Conservation (phyloP, 129 eudicot species). For the Sambucus nigra region DNA sequence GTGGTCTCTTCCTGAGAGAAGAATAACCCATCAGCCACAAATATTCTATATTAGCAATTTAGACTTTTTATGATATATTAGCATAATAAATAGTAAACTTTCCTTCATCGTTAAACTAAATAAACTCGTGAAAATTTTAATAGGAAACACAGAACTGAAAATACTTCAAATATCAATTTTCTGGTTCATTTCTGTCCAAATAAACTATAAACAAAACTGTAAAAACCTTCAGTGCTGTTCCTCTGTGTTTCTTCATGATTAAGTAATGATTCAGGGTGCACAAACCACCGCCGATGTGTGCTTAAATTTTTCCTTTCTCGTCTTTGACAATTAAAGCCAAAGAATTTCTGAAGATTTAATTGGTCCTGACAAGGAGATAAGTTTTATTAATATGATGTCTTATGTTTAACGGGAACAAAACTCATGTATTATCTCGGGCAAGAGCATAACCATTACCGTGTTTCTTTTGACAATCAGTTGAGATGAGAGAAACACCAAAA, state of each 20-base stretch:
- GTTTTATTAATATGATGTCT: slow-evolving; percentile 4
- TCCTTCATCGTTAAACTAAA: too few species aligned
- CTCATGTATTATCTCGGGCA: background rate
- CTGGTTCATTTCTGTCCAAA: too few species aligned
- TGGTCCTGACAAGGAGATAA: slow-evolving; percentile 46
- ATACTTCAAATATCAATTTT: too few species aligned
- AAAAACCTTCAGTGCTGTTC: slow-evolving; percentile 31
- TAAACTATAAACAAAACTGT: too few species aligned
- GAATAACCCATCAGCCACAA: too few species aligned
- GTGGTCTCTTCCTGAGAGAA: too few species aligned
- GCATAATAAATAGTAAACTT: too few species aligned
- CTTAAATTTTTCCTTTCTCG: slow-evolving; percentile 40
- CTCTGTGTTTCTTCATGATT: slow-evolving; percentile 22
- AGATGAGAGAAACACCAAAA: slow-evolving; percentile 78
- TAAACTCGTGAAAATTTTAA: too few species aligned
- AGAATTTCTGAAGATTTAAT: slow-evolving; percentile 72
- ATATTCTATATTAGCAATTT: too few species aligned
- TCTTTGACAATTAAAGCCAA: slow-evolving; percentile 50
- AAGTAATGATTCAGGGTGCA: slow-evolving; percentile 21
- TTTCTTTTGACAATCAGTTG: slow-evolving; percentile 68
- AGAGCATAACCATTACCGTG: slow-evolving; percentile 33
- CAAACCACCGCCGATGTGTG: slow-evolving; percentile 26
- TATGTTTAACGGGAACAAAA: slow-evolving; percentile 2
- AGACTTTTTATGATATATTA: too few species aligned
- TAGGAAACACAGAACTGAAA: too few species aligned